Base-by-base conservation (phyloP, 176 grass and related monocot genomes). In the Puccinellia tenuiflora region DNA sequence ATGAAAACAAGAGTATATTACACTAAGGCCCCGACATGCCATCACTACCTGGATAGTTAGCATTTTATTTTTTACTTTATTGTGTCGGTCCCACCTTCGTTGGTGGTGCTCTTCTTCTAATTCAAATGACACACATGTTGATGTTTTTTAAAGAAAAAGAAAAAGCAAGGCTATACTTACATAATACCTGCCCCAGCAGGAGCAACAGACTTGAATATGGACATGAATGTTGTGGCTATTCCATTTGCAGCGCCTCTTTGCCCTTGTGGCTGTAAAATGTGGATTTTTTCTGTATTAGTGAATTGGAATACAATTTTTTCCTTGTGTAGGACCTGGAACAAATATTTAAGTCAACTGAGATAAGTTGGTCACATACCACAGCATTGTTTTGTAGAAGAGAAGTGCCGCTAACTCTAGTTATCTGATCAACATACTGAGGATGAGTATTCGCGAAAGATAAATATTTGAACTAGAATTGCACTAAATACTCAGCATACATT, bases 241-340 rank as follows among this genome's bases (percentile, higher is more conserved):
- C 95, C 92, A 84, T 98, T 95, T 78, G 95, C 95, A 79, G 95
- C 87, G 11, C 95, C 95, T 59, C 95, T 91, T 80, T 98, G 95
- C 12, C 87, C 86, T 82, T 98, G 95, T 81, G 86, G 81, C 92
- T 94, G 79, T 16, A 42, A 74, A 51, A 21, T 20, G 45, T 10
- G 25, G 16, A 31, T 31, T 11, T 10, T 31, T 20, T 50, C 1
- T 11, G 21, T 45, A 50, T 74, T 20, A 21, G 16, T 74, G 26
- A 30, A 51, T 20, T 74, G 7, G 25, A 31, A 21, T 31, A 12
- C 31, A 50, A 0, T 50, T 4, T 73, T 74, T 50, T 48, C 26
- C 18, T 15, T 50, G 0, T 20, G 70, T 20, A 31, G 16, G 26
- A 30, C 5, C 26, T 31, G 15, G 26, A 26, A 16, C 4, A 31